Conservation (phyloP, 2,329 filamentous ascomycete genomes). For the Leptographium wingfieldii region DNA sequence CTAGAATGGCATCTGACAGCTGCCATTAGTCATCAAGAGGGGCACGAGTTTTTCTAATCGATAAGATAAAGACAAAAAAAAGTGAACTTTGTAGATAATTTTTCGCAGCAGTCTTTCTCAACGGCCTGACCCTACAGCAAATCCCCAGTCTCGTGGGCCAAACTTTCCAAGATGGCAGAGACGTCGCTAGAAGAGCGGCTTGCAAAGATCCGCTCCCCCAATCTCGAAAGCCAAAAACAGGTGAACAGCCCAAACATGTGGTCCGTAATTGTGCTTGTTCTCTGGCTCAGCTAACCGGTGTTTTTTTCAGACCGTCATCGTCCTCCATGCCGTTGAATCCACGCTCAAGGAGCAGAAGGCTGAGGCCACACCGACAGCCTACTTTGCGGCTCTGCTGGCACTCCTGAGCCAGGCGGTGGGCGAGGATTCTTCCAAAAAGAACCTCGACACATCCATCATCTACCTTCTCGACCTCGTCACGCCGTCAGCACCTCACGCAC, state of each 20-base stretch:
- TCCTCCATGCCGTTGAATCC: constrained; percentile 84
- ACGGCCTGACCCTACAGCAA: neutral
- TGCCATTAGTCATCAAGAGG: neutral
- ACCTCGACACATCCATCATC: constrained; percentile 73
- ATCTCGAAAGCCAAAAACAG: constrained; percentile 88
- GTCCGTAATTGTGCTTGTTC: neutral
- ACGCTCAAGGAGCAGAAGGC: constrained; percentile 82
- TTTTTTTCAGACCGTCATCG: constrained; percentile 57
- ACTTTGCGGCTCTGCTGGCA: constrained; percentile 89
- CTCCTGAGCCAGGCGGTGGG: constrained; percentile 68
- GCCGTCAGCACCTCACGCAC: constrained; percentile 67
- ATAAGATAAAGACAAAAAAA: constrained; percentile 8
- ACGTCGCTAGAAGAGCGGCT: constrained; percentile 69
- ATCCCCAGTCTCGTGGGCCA: neutral
- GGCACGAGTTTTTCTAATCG: constrained; percentile 5
- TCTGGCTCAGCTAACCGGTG: neutral
- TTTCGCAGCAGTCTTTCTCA: neutral
- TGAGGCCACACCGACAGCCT: constrained; percentile 72
- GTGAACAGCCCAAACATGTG: constrained; percentile 26
- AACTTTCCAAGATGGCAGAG: constrained; percentile 29
- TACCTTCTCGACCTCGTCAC: constrained; percentile 93
- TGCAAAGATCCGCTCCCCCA: constrained; percentile 92
- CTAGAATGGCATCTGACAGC: too few species aligned
- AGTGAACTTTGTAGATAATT: neutral
- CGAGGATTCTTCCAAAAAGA: constrained; percentile 60